A percentile compares a stretch with the other conserved stretches of the same genome.
Conservation (phyloP, 176 grass and related monocot species). For the Carex pumila region DNA sequence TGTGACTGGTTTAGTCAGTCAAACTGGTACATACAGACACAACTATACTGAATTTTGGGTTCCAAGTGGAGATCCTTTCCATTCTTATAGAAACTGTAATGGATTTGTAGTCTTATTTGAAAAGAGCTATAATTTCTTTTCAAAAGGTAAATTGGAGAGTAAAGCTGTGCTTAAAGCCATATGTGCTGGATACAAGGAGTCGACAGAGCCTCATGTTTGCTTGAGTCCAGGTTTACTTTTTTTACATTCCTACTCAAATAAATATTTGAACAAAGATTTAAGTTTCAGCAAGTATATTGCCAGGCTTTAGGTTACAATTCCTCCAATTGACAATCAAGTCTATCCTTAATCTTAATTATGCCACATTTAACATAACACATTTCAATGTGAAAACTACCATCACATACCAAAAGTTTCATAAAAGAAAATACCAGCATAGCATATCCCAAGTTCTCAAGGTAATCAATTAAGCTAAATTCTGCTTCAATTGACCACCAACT, state of each 20-base stretch:
- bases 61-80: background rate
- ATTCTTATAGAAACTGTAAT: background rate
- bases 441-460: background rate
- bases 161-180: conserved; percentile 84
- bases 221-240: conserved; percentile 48
- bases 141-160: conserved; percentile 74
- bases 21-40: background rate
- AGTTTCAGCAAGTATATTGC: background rate
- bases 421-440: background rate
- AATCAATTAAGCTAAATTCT: background rate
- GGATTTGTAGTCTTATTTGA: background rate
- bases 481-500: background rate
- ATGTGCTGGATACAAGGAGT: conserved; percentile 89
- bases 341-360: background rate
- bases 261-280: background rate
- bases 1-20: background rate
- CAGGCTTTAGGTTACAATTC: background rate
- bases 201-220: conserved; percentile 80
- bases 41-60: background rate
- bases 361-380: background rate
- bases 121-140: background rate
- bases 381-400: too few species aligned
- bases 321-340: background rate
- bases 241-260: background rate
- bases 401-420: background rate